Evolutionary conservation across 164 flowering plant species (phyloP).

Genomic region (Liquidambar formosana): DNA sequence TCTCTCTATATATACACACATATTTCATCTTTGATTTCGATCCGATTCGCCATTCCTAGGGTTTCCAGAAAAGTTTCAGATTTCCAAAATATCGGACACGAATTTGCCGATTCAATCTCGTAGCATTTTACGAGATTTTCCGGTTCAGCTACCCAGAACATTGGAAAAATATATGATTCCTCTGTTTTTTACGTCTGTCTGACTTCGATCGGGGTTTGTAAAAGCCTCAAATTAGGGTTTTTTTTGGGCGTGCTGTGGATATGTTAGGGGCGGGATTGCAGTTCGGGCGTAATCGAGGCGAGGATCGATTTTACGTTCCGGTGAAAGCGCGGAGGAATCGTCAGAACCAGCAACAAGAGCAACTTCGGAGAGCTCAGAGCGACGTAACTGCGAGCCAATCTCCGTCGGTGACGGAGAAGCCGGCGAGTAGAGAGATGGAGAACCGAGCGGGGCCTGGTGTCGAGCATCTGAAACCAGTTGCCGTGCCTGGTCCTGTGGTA

Average conservation of each 20-base stretch:
- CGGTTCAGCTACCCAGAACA: not conserved
- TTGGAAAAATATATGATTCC: not conserved
- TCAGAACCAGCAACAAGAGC: conserved; percentile 19
- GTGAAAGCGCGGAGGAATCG: conserved; percentile 26
- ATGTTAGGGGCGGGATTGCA: conserved; percentile 50
- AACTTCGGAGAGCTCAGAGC: conserved; percentile 27
- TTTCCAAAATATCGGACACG: not conserved
- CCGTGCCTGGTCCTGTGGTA: not conserved
- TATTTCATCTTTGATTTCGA: not conserved
- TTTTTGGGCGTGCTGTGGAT: conserved; percentile 9
- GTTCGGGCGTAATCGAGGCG: conserved; percentile 34
- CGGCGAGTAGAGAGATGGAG: conserved; percentile 19
- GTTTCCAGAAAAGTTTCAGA: not conserved
- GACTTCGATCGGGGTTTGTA: conserved; percentile 2
- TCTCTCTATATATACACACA: not conserved
- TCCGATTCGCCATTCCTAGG: not conserved
- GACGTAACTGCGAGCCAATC: conserved; percentile 21
- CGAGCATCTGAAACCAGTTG: conserved; percentile 10
- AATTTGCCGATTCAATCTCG: not conserved
- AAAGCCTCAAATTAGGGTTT: conserved; percentile 20
- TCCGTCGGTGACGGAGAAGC: conserved; percentile 14
- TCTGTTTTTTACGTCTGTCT: not conserved
- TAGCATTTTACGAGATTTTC: not conserved
- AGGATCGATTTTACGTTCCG: conserved; percentile 38
- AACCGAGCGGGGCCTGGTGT: conserved; percentile 17